Percentiles rank a stretch among this genome's conserved stretches.
phyloP scores from a whole-genome alignment of 345 rosid genomes.

The Linum tenue region DNA sequence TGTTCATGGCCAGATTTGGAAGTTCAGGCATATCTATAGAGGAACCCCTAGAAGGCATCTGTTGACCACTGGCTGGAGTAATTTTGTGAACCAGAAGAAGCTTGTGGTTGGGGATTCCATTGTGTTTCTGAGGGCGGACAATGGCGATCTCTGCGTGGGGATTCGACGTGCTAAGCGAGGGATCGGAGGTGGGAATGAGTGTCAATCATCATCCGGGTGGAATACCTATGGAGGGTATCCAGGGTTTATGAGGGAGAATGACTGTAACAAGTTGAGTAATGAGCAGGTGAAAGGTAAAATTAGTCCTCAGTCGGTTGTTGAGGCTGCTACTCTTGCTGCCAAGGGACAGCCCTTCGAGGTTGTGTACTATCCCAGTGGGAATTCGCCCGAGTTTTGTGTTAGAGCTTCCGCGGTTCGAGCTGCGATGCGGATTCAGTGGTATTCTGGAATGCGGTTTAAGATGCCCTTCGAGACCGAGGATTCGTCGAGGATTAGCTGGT shows the following conservation, averaged over 20 bases:
- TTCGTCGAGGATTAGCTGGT: conserved; percentile 90
- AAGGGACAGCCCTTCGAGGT: conserved; percentile 63
- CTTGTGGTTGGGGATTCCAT: conserved; percentile 94
- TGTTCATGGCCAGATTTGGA: conserved; percentile 85
- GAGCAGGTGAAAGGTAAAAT: conserved; percentile 45
- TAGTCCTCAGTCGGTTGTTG: conserved; percentile 52
- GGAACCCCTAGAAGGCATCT: conserved; percentile 96
- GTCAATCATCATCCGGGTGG: conserved; percentile 46
- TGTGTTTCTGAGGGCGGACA: conserved; percentile 73
- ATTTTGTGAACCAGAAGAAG: conserved; percentile 93
- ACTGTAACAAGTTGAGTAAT: conserved; percentile 28
- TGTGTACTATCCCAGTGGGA: conserved; percentile 74
- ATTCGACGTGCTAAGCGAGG: conserved; percentile 81
- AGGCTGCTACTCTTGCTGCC: conserved; percentile 66
- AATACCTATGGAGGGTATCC: conserved; percentile 51
- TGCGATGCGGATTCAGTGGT: conserved; percentile 77
- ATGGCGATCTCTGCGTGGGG: conserved; percentile 90
- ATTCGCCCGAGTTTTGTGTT: conserved; percentile 79
- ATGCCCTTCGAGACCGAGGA: conserved; percentile 97
- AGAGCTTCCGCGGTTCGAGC: conserved; percentile 53
- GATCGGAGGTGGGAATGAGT: conserved; percentile 56
- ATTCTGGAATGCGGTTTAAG: conserved; percentile 85
- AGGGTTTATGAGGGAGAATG: conserved; percentile 49
- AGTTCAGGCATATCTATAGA: conserved; percentile 88
- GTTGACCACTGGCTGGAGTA: conserved; percentile 97